Conservation (phyloP, 2,329 filamentous ascomycete species). For the Fusarium brevicatenulatum region DNA sequence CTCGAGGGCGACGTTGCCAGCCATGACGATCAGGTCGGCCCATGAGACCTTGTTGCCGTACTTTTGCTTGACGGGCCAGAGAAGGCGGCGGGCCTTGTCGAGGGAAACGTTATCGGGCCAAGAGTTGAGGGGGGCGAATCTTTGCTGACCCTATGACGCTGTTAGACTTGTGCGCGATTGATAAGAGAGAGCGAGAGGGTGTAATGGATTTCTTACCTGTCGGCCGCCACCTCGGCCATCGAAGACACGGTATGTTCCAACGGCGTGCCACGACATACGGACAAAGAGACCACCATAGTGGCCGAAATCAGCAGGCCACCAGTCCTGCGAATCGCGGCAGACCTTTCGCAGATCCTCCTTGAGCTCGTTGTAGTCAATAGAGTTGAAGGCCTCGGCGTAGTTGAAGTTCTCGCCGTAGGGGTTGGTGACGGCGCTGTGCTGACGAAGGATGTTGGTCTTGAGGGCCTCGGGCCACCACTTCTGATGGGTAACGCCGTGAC, state of each 20-base stretch:
- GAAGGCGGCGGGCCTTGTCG: slow-evolving; percentile 82
- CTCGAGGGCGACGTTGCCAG: slow-evolving; percentile 81
- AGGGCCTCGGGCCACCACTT: slow-evolving; percentile 35
- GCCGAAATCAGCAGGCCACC: slow-evolving; percentile 85
- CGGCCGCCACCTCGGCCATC: slow-evolving; percentile 82
- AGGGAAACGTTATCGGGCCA: slow-evolving; percentile 84
- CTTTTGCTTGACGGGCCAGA: slow-evolving; percentile 86
- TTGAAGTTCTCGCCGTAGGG: slow-evolving; percentile 30
- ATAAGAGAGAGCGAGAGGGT: not conserved
- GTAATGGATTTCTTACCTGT: slow-evolving; percentile 49
- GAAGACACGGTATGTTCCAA: slow-evolving; percentile 79
- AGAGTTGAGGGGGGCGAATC: slow-evolving; percentile 83
- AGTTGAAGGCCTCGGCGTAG: slow-evolving; percentile 32
- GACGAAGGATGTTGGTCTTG: slow-evolving; percentile 34
- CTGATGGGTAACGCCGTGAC: slow-evolving; percentile 24
- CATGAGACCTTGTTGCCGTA: slow-evolving; percentile 86
- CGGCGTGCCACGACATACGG: slow-evolving; percentile 83
- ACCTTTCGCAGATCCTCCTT: slow-evolving; percentile 77
- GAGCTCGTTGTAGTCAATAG: slow-evolving; percentile 58
- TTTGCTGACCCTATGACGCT: slow-evolving; percentile 69
- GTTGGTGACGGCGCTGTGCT: slow-evolving; percentile 25
- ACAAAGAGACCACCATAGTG: slow-evolving; percentile 85
- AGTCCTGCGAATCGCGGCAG: slow-evolving; percentile 81
- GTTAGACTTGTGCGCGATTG: not conserved
- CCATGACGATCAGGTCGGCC: slow-evolving; percentile 77